Evolutionary conservation across 2,329 filamentous ascomycete genomes (phyloP), one percentile per base, ranked within the genome.

Genomic region (Scortechinia acanthostroma): DNA sequence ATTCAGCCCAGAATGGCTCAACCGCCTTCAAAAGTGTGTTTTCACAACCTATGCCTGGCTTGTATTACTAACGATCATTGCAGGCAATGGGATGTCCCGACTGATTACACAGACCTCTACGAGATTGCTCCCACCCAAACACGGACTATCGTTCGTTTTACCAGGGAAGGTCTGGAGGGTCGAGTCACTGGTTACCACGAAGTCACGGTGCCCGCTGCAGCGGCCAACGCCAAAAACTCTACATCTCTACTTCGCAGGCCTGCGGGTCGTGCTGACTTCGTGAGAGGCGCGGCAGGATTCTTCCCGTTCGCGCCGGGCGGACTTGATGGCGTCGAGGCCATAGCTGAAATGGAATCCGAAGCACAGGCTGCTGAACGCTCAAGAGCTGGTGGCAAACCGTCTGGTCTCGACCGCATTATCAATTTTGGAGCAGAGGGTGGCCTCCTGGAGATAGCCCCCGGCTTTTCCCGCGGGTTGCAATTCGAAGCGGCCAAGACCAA

Each of bases 301-400:
- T 94, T 95, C 48, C 91, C 91, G 0, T 96, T 97, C 64, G 85
- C 90, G 0, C 91, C 91, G 1, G 91, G 91, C 46, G 93, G 93
- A 1, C 65, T 97, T 14, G 91, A 96, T 49, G 81, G 83, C 2
- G 85, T 96, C 19, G 88, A 95, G 60, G 86, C 88, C 2, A 83
- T 90, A 6, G 89, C 91, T 21, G 88, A 87, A 3, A 72, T 89
- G 44, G 91, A 96, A 59, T 86, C 90, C 43, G 83, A 91, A 55
- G 72, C 80, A 25, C 70, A 83, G 16, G 70, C 75, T 43, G 69
- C 71, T 28, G 73, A 75, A 46, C 63, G 50, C 50, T 55, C 51
- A 45, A 66, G 58, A 22, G 64, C 58, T 21, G 70, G 59, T 50
- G 60, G 54, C 49, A 65, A 51, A 40, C 64, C 53, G 53, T 55